Evolutionary conservation across 2,329 filamentous ascomycete genomes (phyloP), one percentile per base, ranked within the genome.

Genomic region (Colletotrichum endophyticum): DNA sequence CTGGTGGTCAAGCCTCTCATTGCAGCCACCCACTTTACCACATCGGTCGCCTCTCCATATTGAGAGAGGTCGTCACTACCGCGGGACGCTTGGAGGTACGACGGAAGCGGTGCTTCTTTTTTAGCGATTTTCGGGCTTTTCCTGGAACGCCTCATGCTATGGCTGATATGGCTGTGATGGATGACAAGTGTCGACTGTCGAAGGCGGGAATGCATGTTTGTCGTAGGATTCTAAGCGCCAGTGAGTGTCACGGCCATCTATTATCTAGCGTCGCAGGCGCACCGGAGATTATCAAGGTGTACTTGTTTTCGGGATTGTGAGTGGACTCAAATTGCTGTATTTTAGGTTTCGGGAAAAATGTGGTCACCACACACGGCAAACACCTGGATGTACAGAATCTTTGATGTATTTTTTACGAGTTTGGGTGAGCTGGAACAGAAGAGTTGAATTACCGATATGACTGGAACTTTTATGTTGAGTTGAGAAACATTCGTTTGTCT

Each of bases 181-280:
- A 44, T 44, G 19, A 19, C 19, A 44, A 6, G 9, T 44, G 19
- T 44, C 0, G 9, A 2, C 39, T 6, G 5, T 44, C 39, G 2
- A n/a, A 5, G 9, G 19, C 39, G 0, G 19, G 0, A 44, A 0
- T 44, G 39, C 0, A 12, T 12, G 5, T n/a, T n/a, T 1, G 5
- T 12, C 5, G 0, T 0, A 0, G 9, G 0, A 44, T 44, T 44
- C 19, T n/a, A 1, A 44, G 39, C 39, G 8, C 6, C 7, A 15
- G 16, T 11, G 8, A 19, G 5, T 19, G 16, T 39, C 36, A 5
- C 36, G 15, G 8, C 36, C 8, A 8, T 8, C 13, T 13, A 34
- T 34, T 36, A 19, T 39, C 5, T 3, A 19, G 36, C 8, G 4
- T 1, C 3, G 36, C 8, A 39, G 2, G 16, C 8, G 39, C 39